Base-by-base conservation (phyloP, 2,329 filamentous ascomycete genomes). In the Mycogone perniciosa region DNA sequence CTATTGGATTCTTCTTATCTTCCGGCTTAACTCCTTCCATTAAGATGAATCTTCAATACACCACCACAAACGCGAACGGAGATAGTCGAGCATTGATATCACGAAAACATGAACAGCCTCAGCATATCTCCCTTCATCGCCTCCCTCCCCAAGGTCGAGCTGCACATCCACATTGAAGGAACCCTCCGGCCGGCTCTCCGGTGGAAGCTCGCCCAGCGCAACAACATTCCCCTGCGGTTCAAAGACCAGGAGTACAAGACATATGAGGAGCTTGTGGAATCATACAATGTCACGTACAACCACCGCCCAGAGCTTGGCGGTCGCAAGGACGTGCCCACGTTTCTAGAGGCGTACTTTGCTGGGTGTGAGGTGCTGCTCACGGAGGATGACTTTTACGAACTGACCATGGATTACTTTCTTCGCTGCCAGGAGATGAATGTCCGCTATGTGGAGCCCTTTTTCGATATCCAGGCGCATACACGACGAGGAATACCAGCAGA, bases 91-190 rank as follows among this genome's bases (percentile, higher is more conserved):
- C 35, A 38, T n/a, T 38, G n/a, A 38, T 11, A 11, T 38, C 6
- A n/a, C 35, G 4, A 7, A 27, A n/a, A 27, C 37, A 67, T 67
- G 64, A 60, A 65, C 51, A 57, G 59, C 46, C 59, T 66, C 7
- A 52, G 52, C 20, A 57, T 67, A 31, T 65, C 62, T 34, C 60
- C 70, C 34, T 84, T 88, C 64, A 75, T 90, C 33, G 67, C 71
- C 48, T 76, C 76, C 29, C 77, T 91, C 33, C 87, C 88, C 57
- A 90, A 91, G 73, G 88, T 84, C 69, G 87, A 92, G 66, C 87
- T 90, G 62, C 87, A 91, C 68, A 79, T 91, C 46, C 87, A 91
- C 64, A 76, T 92, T 31, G 87, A 91, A 67, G 88, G 88, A 51
- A 84, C 85, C 7, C 76, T 91, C 33, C 82, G 83, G 38, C 85